phyloP scores from a whole-genome alignment of 73 alveolate species.

The Paramecium tetraurelia region DNA sequence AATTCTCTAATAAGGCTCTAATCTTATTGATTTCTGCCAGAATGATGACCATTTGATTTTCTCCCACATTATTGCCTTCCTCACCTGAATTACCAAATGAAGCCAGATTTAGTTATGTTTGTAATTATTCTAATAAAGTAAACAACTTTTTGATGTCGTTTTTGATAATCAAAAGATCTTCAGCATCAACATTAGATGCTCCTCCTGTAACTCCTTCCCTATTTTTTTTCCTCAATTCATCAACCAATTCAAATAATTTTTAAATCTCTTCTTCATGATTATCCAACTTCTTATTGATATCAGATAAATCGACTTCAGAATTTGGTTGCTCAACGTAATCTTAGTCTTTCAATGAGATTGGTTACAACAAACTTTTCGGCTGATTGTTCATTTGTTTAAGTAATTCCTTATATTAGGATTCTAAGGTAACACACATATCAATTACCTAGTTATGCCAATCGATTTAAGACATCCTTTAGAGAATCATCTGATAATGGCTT shows the following conservation, averaged over 20 bases:
- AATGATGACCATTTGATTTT: neutral
- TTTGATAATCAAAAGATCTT: neutral
- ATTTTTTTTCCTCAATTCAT: neutral
- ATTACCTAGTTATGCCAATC: neutral
- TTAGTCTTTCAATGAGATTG: neutral
- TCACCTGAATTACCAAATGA: conserved; percentile 11
- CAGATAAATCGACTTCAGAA: conserved; percentile 3
- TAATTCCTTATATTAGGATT: neutral
- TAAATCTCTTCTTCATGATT: conserved; percentile 32
- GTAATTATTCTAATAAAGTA: neutral
- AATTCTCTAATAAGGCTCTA: neutral
- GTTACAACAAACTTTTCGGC: neutral
- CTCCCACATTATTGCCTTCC: neutral
- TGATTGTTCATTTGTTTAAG: neutral
- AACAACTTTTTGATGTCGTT: conserved; percentile 8
- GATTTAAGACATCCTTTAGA: neutral
- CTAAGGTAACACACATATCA: neutral
- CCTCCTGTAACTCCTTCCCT: neutral
- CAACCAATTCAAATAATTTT: conserved; percentile 20
- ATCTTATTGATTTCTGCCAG: conserved; percentile 29
- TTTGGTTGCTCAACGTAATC: neutral
- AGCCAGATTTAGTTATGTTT: conserved; percentile 15
- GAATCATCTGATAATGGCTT: neutral
- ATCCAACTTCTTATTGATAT: neutral
- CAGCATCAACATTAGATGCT: neutral